Conservation (phyloP, 495 filamentous ascomycete species). For the Penicillium paxilli region DNA sequence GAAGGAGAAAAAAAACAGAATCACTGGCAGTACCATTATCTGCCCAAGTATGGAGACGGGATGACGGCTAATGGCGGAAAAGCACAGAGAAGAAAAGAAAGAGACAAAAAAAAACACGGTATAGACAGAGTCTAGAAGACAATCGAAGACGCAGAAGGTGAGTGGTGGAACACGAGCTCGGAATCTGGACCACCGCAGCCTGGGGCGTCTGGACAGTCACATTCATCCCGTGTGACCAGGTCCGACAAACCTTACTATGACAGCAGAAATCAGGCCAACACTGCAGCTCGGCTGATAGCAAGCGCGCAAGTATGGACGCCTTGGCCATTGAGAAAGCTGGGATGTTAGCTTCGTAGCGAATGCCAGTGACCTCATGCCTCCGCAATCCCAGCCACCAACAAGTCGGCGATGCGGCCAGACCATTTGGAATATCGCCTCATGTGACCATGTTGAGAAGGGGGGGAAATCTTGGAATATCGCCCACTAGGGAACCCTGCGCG, state of each 20-base stretch:
- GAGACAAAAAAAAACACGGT: not conserved
- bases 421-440: not conserved
- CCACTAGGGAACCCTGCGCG: not conserved
- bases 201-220: not conserved
- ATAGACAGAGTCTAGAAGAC: constrained; percentile 1
- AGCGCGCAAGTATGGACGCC: not conserved
- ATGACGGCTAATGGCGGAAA: not conserved
- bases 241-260: not conserved
- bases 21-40: too few species aligned
- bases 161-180: constrained; percentile 3
- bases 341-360: not conserved
- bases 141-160: not conserved
- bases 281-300: not conserved
- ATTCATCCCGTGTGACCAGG: constrained; percentile 1
- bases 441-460: not conserved
- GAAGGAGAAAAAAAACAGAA: too few species aligned
- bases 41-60: not conserved
- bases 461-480: not conserved
- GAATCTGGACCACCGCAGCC: not conserved
- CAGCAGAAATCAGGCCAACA: not conserved
- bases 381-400: not conserved
- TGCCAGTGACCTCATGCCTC: not conserved
- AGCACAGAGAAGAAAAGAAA: not conserved
- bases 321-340: not conserved
- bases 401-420: not conserved